Evolutionary conservation across 306 rosid species (phyloP).

Genomic region (Lathyrus tuberosus): DNA sequence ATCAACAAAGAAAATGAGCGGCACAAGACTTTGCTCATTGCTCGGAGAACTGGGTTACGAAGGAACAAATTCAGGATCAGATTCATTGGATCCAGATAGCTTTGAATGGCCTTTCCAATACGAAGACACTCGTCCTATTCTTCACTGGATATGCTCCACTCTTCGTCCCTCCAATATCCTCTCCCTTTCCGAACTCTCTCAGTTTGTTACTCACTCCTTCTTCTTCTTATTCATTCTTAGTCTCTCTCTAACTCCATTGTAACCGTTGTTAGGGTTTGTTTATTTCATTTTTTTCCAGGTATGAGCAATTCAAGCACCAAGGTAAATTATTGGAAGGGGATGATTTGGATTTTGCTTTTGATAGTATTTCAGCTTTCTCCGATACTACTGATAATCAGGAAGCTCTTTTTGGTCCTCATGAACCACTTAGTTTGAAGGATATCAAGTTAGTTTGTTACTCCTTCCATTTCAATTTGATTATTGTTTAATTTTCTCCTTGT

Average conservation of each 20-base stretch:
- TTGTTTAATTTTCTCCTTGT: not conserved
- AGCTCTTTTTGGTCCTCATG: slow-evolving; percentile 85
- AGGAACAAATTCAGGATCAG: slow-evolving; percentile 42
- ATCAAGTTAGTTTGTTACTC: slow-evolving; percentile 46
- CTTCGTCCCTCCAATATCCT: slow-evolving; percentile 91
- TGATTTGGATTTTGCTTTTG: slow-evolving; percentile 90
- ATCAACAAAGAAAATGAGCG: slow-evolving; percentile 55
- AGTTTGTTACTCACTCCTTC: slow-evolving; percentile 44
- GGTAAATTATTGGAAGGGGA: slow-evolving; percentile 95
- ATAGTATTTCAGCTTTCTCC: slow-evolving; percentile 89
- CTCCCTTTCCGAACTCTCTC: slow-evolving; percentile 76
- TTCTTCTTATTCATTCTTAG: not conserved
- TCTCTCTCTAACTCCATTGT: not conserved
- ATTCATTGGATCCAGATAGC: slow-evolving; percentile 79
- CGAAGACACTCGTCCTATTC: slow-evolving; percentile 87
- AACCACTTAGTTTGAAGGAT: slow-evolving; percentile 69
- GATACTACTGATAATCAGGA: slow-evolving; percentile 83
- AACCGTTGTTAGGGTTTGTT: not conserved
- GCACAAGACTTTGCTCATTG: slow-evolving; percentile 62
- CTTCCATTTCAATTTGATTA: not conserved
- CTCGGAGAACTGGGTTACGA: slow-evolving; percentile 73
- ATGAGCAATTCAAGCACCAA: slow-evolving; percentile 70
- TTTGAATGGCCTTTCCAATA: slow-evolving; percentile 96
- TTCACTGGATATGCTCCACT: slow-evolving; percentile 92
- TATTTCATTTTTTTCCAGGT: slow-evolving; percentile 44